Percentiles rank a stretch among this genome's conserved stretches.
These are phyloP conservation scores for Elsinoe perseae DNA, from an alignment of 2,329 filamentous ascomycete species.

Conservation along the genomic window DNA sequence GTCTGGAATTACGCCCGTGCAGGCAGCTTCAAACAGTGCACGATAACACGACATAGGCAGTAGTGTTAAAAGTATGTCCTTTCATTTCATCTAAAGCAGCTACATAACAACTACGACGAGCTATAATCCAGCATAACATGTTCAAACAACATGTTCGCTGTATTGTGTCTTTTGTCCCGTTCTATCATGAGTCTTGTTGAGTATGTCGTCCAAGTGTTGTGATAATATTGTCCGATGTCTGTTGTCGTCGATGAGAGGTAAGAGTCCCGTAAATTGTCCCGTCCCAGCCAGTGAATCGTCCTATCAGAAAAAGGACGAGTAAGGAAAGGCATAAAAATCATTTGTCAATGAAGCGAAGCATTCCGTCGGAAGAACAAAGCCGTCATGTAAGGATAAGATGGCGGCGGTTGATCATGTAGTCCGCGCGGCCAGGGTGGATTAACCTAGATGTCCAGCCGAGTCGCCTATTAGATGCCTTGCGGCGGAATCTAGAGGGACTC, in stretches of 20 bases:
- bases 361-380: not conserved
- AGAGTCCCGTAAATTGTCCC: not conserved
- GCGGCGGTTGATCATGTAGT: too few species aligned
- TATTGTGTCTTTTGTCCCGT: not conserved
- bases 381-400: conserved; percentile 3
- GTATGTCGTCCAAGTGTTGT: not conserved
- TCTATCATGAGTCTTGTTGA: conserved; percentile 7
- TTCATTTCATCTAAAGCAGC: conserved; percentile 2
- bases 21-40: too few species aligned
- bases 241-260: not conserved
- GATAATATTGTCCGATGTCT: not conserved
- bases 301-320: not conserved
- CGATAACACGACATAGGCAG: too few species aligned
- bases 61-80: not conserved
- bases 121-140: not conserved
- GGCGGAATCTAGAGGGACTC: conserved; percentile 7
- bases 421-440: too few species aligned
- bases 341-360: conserved; percentile 12
- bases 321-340: conserved; percentile 13
- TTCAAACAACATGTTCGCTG: not conserved
- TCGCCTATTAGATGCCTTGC: not conserved
- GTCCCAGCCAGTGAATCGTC: not conserved
- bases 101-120: not conserved
- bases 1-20: too few species aligned
- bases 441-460: not conserved